Conservation (phyloP, 2,329 filamentous ascomycete genomes). For the Beauveria australis region DNA sequence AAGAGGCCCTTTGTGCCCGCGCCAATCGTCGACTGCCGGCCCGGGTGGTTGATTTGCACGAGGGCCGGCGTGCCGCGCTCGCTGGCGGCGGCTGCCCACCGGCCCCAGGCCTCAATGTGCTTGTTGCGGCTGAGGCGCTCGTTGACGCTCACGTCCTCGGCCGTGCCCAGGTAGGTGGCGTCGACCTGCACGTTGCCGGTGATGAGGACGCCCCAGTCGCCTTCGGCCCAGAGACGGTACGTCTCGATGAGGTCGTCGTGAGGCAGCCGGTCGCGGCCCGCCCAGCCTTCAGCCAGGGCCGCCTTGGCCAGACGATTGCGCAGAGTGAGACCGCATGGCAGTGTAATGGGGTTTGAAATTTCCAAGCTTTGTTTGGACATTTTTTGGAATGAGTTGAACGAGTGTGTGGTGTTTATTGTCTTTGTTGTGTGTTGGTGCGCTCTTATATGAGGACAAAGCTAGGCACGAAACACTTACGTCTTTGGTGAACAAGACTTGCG, state of each 20-base stretch:
- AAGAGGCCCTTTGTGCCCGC: conserved; percentile 28
- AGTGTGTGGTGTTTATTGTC: not conserved
- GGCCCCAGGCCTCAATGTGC: conserved; percentile 29
- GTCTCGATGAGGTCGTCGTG: conserved; percentile 31
- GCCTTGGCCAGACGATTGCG: conserved; percentile 47
- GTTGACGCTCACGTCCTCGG: conserved; percentile 26
- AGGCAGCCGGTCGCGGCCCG: conserved; percentile 34
- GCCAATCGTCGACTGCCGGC: conserved; percentile 33
- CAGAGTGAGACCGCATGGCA: conserved; percentile 46
- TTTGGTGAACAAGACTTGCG: not conserved
- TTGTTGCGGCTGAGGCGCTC: conserved; percentile 18
- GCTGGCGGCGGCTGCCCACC: conserved; percentile 26
- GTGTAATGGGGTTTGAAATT: conserved; percentile 31
- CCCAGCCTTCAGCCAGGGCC: conserved; percentile 40
- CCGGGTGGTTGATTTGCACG: conserved; percentile 40
- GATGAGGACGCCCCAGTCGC: conserved; percentile 45
- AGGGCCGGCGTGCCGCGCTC: conserved; percentile 28
- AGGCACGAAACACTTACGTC: not conserved
- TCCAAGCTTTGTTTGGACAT: not conserved
- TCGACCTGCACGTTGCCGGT: conserved; percentile 42
- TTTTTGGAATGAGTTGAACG: not conserved
- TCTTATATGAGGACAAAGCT: not conserved
- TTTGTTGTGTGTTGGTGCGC: not conserved
- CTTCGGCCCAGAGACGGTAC: conserved; percentile 46
- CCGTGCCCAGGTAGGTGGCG: conserved; percentile 25